Evolutionary conservation across 352 stramenopile genomes (phyloP), one percentile per base, ranked within the genome.

Genomic region (Blastocystis sp.): DNA sequence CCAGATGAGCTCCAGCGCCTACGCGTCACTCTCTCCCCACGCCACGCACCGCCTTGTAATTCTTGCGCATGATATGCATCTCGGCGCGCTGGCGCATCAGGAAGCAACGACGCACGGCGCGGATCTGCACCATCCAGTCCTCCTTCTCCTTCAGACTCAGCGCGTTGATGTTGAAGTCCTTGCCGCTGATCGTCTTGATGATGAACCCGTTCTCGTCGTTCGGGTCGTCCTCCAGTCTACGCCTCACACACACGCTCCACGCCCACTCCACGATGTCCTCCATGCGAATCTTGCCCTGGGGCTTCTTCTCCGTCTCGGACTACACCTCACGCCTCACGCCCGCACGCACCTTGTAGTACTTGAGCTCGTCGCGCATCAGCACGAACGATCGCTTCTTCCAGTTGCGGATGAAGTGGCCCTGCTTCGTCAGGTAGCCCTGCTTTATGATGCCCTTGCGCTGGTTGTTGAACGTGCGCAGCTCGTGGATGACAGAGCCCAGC

Each of bases 321-420:
- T 69, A 69, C 35, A 16, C 35, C 29, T 41, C 35, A 69, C 29
- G 29, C 29, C 29, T 6, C 29, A 0, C 35, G 35, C 29, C 35
- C 29, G 35, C 35, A 6, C 1, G 35, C 35, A 69, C 62, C 33
- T 91, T 85, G 50, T 76, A 90, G 51, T 91, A 91, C 2, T 37
- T 33, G 37, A 91, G 69, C 33, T 76, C 71, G 55, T 91, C 71
- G 21, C 76, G 29, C 26, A 59, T 77, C 24, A 91, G 69, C 62
- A 90, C 74, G 67, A 91, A 91, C 35, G 26, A 51, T 9, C 88
- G 88, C 63, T 90, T 76, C 62, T 82, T 90, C 88, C 88, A 91
- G 71, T 79, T 90, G 6, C 65, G 61, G 33, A 91, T 79, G 41
- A 91, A 51, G 37, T 90, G 74, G 26, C 88, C 88, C 63, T 80